Conservation (phyloP, 2,329 filamentous ascomycete genomes). For the Curvularia lunata region DNA sequence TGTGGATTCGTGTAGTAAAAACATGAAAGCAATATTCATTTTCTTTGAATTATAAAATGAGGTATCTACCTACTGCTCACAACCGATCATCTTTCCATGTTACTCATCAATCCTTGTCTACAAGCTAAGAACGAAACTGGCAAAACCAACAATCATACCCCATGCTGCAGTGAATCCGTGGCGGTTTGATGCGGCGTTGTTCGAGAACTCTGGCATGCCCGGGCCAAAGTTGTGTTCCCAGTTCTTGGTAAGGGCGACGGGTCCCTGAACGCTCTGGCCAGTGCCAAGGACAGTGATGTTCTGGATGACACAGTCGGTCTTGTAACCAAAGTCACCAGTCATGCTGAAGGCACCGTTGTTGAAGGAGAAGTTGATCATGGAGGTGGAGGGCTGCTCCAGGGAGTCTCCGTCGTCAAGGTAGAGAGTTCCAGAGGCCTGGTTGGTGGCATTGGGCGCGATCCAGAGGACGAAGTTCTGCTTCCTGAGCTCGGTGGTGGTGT, state of each 20-base stretch:
- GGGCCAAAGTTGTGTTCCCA: slow-evolving; percentile 18
- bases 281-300: slow-evolving; percentile 39
- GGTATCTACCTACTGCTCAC: neutral
- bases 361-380: slow-evolving; percentile 66
- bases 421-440: slow-evolving; percentile 69
- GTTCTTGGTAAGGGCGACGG: slow-evolving; percentile 47
- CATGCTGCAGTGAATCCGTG: neutral
- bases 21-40: neutral
- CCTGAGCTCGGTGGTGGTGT: slow-evolving; percentile 69
- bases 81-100: neutral
- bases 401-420: slow-evolving; percentile 80
- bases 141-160: neutral
- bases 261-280: slow-evolving; percentile 59
- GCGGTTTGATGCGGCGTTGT: neutral
- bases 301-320: slow-evolving; percentile 31
- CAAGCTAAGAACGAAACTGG: slow-evolving; percentile 2
- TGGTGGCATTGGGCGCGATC: slow-evolving; percentile 67
- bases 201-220: slow-evolving; percentile 1
- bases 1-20: neutral
- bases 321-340: slow-evolving; percentile 63
- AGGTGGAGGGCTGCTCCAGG: slow-evolving; percentile 63
- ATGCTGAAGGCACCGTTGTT: slow-evolving; percentile 60
- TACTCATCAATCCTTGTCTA: neutral
- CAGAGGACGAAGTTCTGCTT: slow-evolving; percentile 74
- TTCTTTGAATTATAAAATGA: neutral